A percentile compares a stretch with the other conserved stretches of the same genome.
Conservation (phyloP, 2,329 filamentous ascomycete species). For the Lasiodiplodia citricola region DNA sequence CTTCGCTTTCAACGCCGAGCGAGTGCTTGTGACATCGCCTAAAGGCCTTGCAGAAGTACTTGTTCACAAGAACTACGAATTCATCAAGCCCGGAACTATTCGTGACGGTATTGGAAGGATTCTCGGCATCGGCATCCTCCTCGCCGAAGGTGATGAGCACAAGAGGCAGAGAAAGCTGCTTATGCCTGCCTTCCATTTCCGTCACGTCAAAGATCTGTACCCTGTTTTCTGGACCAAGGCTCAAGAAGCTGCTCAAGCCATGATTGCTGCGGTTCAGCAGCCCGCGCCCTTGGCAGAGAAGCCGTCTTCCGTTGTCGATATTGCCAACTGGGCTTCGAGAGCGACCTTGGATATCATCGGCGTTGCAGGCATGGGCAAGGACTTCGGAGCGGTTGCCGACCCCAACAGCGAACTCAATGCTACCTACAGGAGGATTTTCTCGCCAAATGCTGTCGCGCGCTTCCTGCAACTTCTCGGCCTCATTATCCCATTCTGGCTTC, state of each 20-base stretch:
- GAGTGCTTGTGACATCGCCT: conserved; percentile 52
- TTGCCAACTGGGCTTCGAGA: conserved; percentile 54
- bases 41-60: conserved; percentile 57
- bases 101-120: conserved; percentile 64
- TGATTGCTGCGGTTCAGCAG: conserved; percentile 37
- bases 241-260: conserved; percentile 47
- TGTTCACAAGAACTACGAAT: conserved; percentile 57
- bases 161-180: conserved; percentile 63
- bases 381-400: conserved; percentile 59
- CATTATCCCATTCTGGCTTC: conserved; percentile 67
- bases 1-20: conserved; percentile 52
- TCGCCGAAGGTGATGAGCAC: conserved; percentile 92
- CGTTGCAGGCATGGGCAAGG: conserved; percentile 60
- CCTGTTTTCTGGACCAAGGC: conserved; percentile 57
- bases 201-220: conserved; percentile 58
- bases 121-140: conserved; percentile 72
- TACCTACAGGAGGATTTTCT: conserved; percentile 59
- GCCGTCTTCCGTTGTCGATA: conserved; percentile 46
- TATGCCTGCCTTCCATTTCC: conserved; percentile 57
- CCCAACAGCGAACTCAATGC: conserved; percentile 58
- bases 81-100: conserved; percentile 54
- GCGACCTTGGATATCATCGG: conserved; percentile 65
- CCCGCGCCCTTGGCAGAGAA: conserved; percentile 30
- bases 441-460: conserved; percentile 55
- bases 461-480: conserved; percentile 63